A percentile compares a stretch with the other conserved stretches of the same genome.
Conservation (phyloP, 192 early-diverging fungal genomes). For the Gigaspora rosea region DNA sequence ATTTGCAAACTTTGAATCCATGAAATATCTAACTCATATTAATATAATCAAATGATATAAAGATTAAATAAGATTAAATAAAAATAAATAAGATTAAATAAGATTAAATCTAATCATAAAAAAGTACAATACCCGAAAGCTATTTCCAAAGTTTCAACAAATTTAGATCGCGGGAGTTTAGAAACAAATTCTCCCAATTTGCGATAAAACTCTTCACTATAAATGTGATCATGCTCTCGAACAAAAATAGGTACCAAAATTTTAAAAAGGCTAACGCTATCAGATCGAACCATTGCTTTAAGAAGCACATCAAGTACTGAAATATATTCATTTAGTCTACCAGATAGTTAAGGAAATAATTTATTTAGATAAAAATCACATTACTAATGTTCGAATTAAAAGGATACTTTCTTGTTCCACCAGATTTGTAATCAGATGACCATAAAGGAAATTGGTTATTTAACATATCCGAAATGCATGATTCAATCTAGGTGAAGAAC, state of each 20-base stretch:
- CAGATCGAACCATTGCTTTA: conserved; percentile 44
- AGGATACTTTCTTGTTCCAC: conserved; percentile 31
- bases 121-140: conserved; percentile 51
- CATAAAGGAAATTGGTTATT: conserved; percentile 52
- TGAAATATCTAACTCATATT: conserved; percentile 11
- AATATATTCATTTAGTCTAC: conserved; percentile 56
- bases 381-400: not conserved
- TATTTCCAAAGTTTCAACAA: conserved; percentile 39
- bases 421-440: conserved; percentile 8
- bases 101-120: not conserved
- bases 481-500: not conserved
- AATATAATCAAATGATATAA: conserved; percentile 9
- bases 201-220: conserved; percentile 44
- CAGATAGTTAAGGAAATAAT: not conserved
- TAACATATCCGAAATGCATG: conserved; percentile 38
- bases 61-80: conserved; percentile 6
- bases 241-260: conserved; percentile 55
- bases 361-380: too few relatives aligned
- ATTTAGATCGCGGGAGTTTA: conserved; percentile 40
- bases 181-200: conserved; percentile 39
- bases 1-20: conserved; percentile 5
- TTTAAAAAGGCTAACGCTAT: conserved; percentile 50
- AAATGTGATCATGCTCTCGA: conserved; percentile 52
- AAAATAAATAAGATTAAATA: not conserved
- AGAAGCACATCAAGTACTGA: conserved; percentile 56